Percentiles rank a stretch among this genome's conserved stretches.
Conservation (phyloP, 257 asterid species). For the Galeopsis tetrahit region DNA sequence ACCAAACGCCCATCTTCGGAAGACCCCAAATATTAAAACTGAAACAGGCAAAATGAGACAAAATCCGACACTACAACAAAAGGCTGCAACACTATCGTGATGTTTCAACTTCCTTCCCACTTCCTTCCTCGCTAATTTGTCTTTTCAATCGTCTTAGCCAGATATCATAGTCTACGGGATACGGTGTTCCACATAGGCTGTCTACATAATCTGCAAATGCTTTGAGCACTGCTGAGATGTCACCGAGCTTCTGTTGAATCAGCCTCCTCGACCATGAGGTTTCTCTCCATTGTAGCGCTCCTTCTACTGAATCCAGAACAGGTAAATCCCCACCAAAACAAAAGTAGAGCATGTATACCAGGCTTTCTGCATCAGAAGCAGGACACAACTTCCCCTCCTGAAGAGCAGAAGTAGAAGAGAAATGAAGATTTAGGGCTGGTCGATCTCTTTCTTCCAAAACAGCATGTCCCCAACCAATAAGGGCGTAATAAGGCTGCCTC, state of each 20-base stretch:
- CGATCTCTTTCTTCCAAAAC: slow-evolving; percentile 95
- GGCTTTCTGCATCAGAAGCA: slow-evolving; percentile 97
- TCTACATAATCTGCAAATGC: slow-evolving; percentile 98
- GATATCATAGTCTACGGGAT: slow-evolving; percentile 84
- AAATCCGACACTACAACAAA: slow-evolving; percentile 8
- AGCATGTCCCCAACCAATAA: slow-evolving; percentile 98
- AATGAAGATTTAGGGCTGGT: slow-evolving; percentile 87
- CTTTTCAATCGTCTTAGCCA: slow-evolving; percentile 79
- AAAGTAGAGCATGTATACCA: slow-evolving; percentile 84
- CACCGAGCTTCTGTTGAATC: slow-evolving; percentile 96
- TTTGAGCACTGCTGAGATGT: slow-evolving; percentile 89
- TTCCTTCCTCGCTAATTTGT: slow-evolving; percentile 57
- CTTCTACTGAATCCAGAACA: slow-evolving; percentile 90
- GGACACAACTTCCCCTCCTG: slow-evolving; percentile 94
- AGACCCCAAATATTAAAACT: not conserved
- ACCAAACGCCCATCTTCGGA: slow-evolving; percentile 1
- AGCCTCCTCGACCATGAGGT: slow-evolving; percentile 92
- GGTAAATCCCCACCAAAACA: slow-evolving; percentile 79
- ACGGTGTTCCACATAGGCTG: slow-evolving; percentile 96
- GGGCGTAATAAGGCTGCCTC: slow-evolving; percentile 61
- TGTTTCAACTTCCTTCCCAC: slow-evolving; percentile 63
- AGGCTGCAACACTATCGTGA: slow-evolving; percentile 39
- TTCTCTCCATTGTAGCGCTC: slow-evolving; percentile 96
- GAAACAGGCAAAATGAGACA: slow-evolving; percentile 20
- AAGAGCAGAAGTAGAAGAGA: slow-evolving; percentile 93